A percentile compares a stretch with the other conserved stretches of the same genome.
phyloP scores from a whole-genome alignment of 768 basidiomycete genomes.

The Calvatia gigantea region DNA sequence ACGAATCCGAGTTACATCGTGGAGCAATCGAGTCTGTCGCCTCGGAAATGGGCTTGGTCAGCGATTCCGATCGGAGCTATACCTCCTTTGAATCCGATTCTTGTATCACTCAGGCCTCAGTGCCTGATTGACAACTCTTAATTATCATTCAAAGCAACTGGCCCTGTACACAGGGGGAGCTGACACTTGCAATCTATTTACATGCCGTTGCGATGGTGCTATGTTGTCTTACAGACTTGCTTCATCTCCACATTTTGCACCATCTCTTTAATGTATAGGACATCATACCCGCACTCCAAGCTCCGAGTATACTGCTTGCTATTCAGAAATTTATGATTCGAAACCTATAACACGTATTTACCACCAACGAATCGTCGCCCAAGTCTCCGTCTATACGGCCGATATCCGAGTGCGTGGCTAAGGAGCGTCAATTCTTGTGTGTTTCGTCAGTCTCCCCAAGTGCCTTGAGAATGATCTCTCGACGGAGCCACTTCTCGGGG shows the following conservation, averaged over 20 bases:
- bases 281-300: background rate
- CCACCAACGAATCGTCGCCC: background rate
- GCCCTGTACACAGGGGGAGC: background rate
- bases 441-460: conserved; percentile 25
- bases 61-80: conserved; percentile 7
- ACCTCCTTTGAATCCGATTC: background rate
- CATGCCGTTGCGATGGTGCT: background rate
- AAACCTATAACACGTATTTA: background rate
- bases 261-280: background rate
- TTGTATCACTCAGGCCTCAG: background rate
- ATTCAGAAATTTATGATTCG: background rate
- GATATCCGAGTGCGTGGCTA: background rate
- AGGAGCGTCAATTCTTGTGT: conserved; percentile 1
- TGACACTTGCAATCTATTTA: background rate
- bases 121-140: background rate
- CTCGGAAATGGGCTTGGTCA: conserved; percentile 8
- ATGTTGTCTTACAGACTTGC: too few species aligned
- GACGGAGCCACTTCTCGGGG: conserved; percentile 75
- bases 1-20: conserved; percentile 5
- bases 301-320: background rate
- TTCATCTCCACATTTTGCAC: background rate
- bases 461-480: conserved; percentile 54
- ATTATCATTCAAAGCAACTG: too few species aligned
- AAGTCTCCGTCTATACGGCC: background rate
- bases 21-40: too few species aligned